phyloP scores from a whole-genome alignment of 2,329 filamentous ascomycete species.

The Penicillium sp. region DNA sequence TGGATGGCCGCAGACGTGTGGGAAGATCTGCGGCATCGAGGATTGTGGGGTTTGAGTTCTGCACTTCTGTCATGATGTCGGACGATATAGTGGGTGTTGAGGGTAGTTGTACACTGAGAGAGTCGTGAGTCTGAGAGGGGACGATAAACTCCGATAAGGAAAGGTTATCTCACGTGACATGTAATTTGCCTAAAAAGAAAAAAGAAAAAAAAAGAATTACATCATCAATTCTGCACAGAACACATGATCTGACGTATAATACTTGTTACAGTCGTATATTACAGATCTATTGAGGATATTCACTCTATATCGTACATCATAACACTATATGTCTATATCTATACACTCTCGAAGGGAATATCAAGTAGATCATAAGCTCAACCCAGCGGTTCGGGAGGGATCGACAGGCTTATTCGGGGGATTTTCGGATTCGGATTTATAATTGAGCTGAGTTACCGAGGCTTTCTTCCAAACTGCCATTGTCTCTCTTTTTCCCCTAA shows the following conservation, averaged over 20 bases:
- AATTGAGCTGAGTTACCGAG: not conserved
- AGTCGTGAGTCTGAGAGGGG: no score
- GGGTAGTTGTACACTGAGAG: no score
- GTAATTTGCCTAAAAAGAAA: no score
- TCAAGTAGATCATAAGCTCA: not conserved
- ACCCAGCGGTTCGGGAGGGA: not conserved
- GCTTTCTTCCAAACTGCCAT: not conserved
- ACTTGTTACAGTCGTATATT: no score
- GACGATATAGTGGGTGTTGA: not conserved
- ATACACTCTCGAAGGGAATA: no score
- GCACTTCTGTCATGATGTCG: conserved; percentile 35
- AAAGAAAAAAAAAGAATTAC: no score
- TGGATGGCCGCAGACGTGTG: conserved; percentile 59
- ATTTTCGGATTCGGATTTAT: not conserved
- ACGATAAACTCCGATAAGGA: no score
- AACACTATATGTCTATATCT: not conserved
- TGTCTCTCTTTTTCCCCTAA: not conserved
- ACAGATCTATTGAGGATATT: no score
- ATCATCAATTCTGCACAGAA: no score
- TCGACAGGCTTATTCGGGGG: not conserved
- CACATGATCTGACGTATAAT: not conserved
- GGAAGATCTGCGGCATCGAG: conserved; percentile 85
- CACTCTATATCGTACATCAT: not conserved
- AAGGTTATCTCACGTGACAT: no score
- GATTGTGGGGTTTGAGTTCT: conserved; percentile 82